Percentiles rank a stretch among this genome's conserved stretches.
Evolutionary conservation across 2,329 filamentous ascomycete genomes (phyloP).

Genomic region (Epichloe sp.): DNA sequence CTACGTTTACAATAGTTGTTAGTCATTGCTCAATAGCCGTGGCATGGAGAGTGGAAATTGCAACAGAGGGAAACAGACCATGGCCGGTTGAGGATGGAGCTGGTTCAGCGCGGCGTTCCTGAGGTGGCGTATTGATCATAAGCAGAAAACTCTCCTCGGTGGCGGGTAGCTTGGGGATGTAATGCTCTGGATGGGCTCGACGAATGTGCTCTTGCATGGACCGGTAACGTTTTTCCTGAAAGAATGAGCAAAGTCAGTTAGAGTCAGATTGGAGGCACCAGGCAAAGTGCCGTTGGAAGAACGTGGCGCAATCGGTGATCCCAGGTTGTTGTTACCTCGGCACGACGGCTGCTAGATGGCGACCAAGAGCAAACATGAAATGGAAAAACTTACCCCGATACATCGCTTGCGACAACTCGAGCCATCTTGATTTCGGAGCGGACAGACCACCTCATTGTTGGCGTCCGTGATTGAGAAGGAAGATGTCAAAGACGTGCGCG

Average conservation of each 20-base stretch:
- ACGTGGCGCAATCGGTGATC: not conserved
- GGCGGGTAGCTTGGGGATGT: constrained; percentile 93
- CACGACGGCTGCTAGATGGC: not conserved
- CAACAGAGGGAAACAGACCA: constrained; percentile 16
- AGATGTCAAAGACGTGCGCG: constrained; percentile 72
- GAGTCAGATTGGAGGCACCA: not conserved
- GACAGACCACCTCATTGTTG: constrained; percentile 94
- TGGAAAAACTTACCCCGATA: constrained; percentile 68
- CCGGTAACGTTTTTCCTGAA: constrained; percentile 83
- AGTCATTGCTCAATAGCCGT: not conserved
- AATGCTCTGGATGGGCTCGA: constrained; percentile 90
- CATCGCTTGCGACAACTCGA: constrained; percentile 96
- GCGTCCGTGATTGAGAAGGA: constrained; percentile 86
- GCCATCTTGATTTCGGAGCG: constrained; percentile 88
- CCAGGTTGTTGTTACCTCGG: not conserved
- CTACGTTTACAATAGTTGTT: constrained; percentile 13
- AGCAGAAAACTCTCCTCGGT: constrained; percentile 95
- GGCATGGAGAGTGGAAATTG: not conserved
- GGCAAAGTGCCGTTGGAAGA: not conserved
- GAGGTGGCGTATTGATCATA: constrained; percentile 87
- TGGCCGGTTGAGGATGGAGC: constrained; percentile 19
- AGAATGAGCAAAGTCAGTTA: not conserved
- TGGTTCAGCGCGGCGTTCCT: constrained; percentile 42
- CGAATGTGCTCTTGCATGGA: constrained; percentile 99
- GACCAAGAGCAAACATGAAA: not conserved